phyloP scores from a whole-genome alignment of 441 rosid genomes.

The Dalechampia spathulata region DNA sequence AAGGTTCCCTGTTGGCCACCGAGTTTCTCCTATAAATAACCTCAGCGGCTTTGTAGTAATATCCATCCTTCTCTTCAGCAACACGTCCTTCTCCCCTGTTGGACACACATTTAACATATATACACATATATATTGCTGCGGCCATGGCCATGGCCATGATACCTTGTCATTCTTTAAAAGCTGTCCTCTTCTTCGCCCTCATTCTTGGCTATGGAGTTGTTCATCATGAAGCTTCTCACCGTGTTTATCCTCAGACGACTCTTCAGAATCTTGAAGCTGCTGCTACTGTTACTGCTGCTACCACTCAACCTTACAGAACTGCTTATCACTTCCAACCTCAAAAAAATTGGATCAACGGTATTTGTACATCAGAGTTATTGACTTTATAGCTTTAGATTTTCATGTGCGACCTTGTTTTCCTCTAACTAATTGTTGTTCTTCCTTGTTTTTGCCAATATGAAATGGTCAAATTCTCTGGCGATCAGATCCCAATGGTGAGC shows the following conservation, averaged over 20 bases:
- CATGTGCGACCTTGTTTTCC: background rate
- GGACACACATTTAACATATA: too few species aligned
- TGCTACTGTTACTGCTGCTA: background rate
- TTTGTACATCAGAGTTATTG: background rate
- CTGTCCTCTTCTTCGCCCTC: conserved; percentile 22
- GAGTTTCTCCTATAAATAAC: background rate
- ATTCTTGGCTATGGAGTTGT: conserved; percentile 26
- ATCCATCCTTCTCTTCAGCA: background rate
- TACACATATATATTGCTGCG: too few species aligned
- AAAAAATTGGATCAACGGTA: conserved; percentile 90
- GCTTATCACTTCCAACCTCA: conserved; percentile 78
- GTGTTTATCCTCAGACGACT: conserved; percentile 24
- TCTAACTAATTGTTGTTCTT: background rate
- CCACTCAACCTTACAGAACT: conserved; percentile 58
- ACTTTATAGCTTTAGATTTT: background rate
- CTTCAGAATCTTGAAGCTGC: conserved; percentile 18
- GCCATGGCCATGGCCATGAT: conserved; percentile 18
- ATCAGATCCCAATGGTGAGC: conserved; percentile 88
- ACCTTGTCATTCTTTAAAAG: conserved; percentile 15
- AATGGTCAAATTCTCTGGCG: conserved; percentile 12
- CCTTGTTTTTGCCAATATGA: conserved; percentile 12
- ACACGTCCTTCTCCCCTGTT: background rate
- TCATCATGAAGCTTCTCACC: conserved; percentile 54
- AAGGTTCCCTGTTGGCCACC: background rate
- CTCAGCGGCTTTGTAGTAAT: background rate